These are phyloP conservation scores for Mycena capillaripes DNA, from an alignment of 768 basidiomycete genomes.

Conservation along the genomic window DNA sequence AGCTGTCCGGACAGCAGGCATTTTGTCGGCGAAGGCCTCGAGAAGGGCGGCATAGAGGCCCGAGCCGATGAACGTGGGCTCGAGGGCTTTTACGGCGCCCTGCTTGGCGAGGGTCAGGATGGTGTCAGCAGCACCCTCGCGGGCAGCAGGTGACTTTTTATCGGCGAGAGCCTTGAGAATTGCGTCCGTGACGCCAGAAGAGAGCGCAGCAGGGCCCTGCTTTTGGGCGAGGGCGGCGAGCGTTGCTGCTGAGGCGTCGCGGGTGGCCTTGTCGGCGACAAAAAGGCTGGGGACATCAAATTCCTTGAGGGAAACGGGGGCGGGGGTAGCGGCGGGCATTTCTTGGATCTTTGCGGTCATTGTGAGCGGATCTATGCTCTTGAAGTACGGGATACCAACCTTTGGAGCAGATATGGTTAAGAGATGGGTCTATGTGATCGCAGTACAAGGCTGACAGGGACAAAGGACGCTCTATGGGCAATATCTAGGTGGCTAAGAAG, in stretches of 20 bases:
- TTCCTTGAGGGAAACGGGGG: slow-evolving; percentile 66
- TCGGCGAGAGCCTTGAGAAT: slow-evolving; percentile 88
- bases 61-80: slow-evolving; percentile 89
- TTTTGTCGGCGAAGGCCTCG: slow-evolving; percentile 96
- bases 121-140: slow-evolving; percentile 88
- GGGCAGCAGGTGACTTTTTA: slow-evolving; percentile 94
- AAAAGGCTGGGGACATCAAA: slow-evolving; percentile 85
- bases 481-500: slow-evolving; percentile 58
- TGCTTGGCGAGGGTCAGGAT: slow-evolving; percentile 75
- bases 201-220: slow-evolving; percentile 84
- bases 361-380: slow-evolving; percentile 35
- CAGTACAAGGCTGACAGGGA: slow-evolving; percentile 66
- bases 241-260: slow-evolving; percentile 76
- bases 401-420: slow-evolving; percentile 54
- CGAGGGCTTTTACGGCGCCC: slow-evolving; percentile 85
- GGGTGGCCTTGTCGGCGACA: slow-evolving; percentile 86
- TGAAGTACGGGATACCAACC: slow-evolving; percentile 49
- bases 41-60: slow-evolving; percentile 90
- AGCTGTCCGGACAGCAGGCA: slow-evolving; percentile 86
- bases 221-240: slow-evolving; percentile 86
- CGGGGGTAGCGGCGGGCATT: slow-evolving; percentile 84
- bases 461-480: slow-evolving; percentile 75
- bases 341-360: slow-evolving; percentile 61
- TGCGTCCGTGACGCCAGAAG: slow-evolving; percentile 81
- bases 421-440: slow-evolving; percentile 56